Percentiles rank a stretch among this genome's conserved stretches.
Evolutionary conservation across 176 grass and related monocot genomes (phyloP).

Genomic region (Oryza australiensis): DNA sequence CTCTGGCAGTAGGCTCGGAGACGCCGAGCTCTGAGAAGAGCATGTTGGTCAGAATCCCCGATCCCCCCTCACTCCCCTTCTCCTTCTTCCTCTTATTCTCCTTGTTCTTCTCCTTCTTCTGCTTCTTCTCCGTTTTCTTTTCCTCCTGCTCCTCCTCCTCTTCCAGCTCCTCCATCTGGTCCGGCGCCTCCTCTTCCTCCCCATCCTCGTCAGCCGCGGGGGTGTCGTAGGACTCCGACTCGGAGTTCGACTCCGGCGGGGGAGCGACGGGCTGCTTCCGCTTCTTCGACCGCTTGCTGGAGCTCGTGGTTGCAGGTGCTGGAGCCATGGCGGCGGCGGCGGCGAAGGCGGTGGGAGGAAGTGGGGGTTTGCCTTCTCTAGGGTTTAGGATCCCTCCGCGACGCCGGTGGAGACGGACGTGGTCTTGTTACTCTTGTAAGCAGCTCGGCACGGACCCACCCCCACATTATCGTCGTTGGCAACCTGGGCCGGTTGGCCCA

Average conservation of each 20-base stretch:
- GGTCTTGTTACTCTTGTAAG: not conserved
- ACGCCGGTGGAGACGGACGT: not conserved
- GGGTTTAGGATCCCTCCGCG: constrained; percentile 23
- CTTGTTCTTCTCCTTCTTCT: not conserved
- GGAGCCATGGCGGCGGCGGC: constrained; percentile 15
- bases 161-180: not conserved
- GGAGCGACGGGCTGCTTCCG: constrained; percentile 31
- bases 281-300: constrained; percentile 38
- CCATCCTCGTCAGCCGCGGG: constrained; percentile 29
- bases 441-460: not conserved
- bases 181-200: not conserved
- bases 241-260: constrained; percentile 38
- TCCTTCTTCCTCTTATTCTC: not conserved
- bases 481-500: not conserved
- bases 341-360: not conserved
- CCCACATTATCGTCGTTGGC: not conserved
- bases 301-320: not conserved
- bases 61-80: constrained; percentile 24
- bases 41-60: constrained; percentile 50
- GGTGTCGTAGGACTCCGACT: constrained; percentile 33
- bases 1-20: constrained; percentile 57
- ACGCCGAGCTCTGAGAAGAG: constrained; percentile 67
- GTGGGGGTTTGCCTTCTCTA: not conserved
- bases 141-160: not conserved
- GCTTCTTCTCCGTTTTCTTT: not conserved